Conservation (phyloP, 192 early-diverging fungal genomes). For the Piromyces sp. region DNA sequence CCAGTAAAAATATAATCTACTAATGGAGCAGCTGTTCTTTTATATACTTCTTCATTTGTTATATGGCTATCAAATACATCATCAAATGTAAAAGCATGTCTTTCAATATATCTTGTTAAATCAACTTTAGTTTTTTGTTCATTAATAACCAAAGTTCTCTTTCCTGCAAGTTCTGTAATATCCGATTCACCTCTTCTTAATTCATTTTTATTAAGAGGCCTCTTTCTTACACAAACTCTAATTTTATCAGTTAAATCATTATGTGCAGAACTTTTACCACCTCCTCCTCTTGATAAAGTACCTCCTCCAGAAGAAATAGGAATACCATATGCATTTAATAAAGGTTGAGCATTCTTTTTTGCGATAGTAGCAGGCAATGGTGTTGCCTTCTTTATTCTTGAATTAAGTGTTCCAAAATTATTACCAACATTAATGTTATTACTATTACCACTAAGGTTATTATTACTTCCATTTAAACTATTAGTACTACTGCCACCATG, state of each 20-base stretch:
- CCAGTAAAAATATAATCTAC: constrained; percentile 89
- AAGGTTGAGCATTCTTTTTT: background rate
- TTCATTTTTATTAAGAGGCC: constrained; percentile 83
- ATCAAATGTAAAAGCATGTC: constrained; percentile 87
- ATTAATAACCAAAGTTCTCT: constrained; percentile 62
- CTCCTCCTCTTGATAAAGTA: constrained; percentile 3
- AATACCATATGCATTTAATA: constrained; percentile 3
- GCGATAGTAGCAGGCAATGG: background rate
- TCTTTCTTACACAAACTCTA: constrained; percentile 89
- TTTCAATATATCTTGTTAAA: constrained; percentile 84
- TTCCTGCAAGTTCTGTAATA: constrained; percentile 46
- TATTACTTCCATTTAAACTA: background rate
- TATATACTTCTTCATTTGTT: constrained; percentile 72
- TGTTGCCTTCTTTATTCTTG: background rate
- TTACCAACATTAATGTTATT: background rate
- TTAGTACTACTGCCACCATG: background rate
- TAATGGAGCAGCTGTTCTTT: constrained; percentile 77
- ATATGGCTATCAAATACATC: constrained; percentile 79
- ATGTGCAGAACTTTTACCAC: background rate
- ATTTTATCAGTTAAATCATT: constrained; percentile 66
- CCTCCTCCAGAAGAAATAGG: background rate
- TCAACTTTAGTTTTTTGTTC: constrained; percentile 95
- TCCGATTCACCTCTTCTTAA: constrained; percentile 63
- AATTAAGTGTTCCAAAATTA: background rate
- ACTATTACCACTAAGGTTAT: background rate